Evolutionary conservation across 495 filamentous ascomycete species (phyloP), one percentile per base, ranked within the genome.

Genomic region (Aspergillus hancockii): DNA sequence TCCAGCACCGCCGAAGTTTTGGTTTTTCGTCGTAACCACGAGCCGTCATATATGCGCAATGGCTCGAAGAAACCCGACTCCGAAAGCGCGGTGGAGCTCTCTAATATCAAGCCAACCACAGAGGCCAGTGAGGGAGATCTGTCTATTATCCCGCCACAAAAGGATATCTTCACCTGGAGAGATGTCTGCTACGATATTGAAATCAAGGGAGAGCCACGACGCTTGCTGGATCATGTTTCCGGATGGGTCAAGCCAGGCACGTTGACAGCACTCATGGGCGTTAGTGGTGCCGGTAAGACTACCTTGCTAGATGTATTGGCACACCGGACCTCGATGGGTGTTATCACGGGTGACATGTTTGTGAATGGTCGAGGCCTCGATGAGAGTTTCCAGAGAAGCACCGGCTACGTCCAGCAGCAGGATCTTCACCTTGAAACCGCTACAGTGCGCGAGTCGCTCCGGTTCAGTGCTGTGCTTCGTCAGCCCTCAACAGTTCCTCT

Each of bases 341-440:
- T 79, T 2, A 74, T 85, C 0, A 75, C 67, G 12, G 82, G 81
- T 22, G 77, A 81, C 22, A 79, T 85, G 66, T 70, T 83, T 43
- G 79, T 85, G 12, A 76, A 84, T 57, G 81, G 82, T 1, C 63
- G 62, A 8, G 63, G 62, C 0, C 65, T 87, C 16, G 90, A 93
- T 67, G 72, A 78, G 4, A 90, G 88, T 0, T 96, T 96, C 79
- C 90, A 94, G 65, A 85, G 92, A 22, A 94, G 93, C 75, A 95
- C 91, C 4, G 92, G 92, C 7, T 97, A 96, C 64, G 92, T 93
- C 19, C 90, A 97, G 63, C 93, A 97, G 68, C 90, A 95, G 68
- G 93, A 97, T 81, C 80, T 97, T 16, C 92, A 96, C 71, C 76
- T 94, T 16, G 78, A 86, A n/a, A 94, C 91, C 0, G 82, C 87